Percentiles rank a stretch among this genome's conserved stretches.
These are phyloP conservation scores for Dictyostelium purpureum DNA, from an alignment of 78 protist genomes.

Conservation along the genomic window DNA sequence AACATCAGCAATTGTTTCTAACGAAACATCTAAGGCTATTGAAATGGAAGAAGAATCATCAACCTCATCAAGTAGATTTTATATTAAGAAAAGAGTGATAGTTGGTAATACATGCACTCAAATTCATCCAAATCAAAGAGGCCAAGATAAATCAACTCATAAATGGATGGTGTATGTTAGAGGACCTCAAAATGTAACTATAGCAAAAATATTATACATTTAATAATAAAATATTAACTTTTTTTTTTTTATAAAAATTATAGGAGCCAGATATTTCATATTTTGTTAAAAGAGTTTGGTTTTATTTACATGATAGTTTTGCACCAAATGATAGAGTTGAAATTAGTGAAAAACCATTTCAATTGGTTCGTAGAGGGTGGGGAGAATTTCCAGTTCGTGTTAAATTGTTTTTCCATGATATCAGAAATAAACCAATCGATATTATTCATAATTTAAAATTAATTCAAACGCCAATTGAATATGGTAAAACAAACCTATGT, in stretches of 20 bases:
- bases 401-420: constrained; percentile 71
- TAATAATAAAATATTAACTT: background rate
- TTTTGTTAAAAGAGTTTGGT: constrained; percentile 44
- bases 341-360: constrained; percentile 65
- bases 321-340: constrained; percentile 79
- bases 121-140: constrained; percentile 35
- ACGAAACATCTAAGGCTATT: background rate
- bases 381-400: constrained; percentile 86
- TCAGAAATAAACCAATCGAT: constrained; percentile 81
- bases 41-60: background rate
- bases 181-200: constrained; percentile 51
- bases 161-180: constrained; percentile 80
- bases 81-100: constrained; percentile 35
- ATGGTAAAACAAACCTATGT: constrained; percentile 15
- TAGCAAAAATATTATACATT: too few species aligned
- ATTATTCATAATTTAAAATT: constrained; percentile 76
- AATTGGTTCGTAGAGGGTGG: constrained; percentile 81
- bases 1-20: background rate
- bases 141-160: constrained; percentile 73
- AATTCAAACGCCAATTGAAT: constrained; percentile 58
- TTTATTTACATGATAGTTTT: constrained; percentile 78
- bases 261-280: constrained; percentile 38
- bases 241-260: background rate
- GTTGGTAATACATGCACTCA: constrained; percentile 66
- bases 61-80: background rate